Percentiles rank a stretch among this genome's conserved stretches.
Conservation (phyloP, 1,139 yeast genomes). For the Yamadazyma trypodendri region DNA sequence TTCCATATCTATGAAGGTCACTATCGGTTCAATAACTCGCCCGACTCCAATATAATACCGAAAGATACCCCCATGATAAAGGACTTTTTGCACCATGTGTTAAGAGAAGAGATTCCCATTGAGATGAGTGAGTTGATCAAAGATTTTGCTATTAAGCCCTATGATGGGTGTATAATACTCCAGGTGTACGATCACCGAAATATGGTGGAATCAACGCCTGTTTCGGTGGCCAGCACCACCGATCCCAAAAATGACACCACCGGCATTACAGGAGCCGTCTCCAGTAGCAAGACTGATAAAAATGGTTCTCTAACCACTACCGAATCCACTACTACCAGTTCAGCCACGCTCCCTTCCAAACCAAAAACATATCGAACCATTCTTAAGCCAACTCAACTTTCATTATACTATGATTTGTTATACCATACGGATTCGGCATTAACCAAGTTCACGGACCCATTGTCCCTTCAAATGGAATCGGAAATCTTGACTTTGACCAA, state of each 20-base stretch:
- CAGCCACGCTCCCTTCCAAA: conserved; percentile 14
- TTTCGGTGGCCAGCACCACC: conserved; percentile 7
- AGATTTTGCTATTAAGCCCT: conserved; percentile 78
- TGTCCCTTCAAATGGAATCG: conserved; percentile 76
- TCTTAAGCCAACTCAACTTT: conserved; percentile 74
- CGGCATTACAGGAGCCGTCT: not conserved
- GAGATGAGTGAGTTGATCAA: conserved; percentile 85
- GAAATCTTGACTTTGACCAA: conserved; percentile 78
- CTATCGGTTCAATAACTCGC: conserved; percentile 69
- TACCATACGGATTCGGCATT: conserved; percentile 79
- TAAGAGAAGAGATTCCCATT: conserved; percentile 81
- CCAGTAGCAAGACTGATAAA: not conserved
- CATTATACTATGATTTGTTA: conserved; percentile 81
- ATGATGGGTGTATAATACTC: conserved; percentile 85
- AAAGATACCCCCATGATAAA: conserved; percentile 78
- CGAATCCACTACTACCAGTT: not conserved
- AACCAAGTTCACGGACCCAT: conserved; percentile 72
- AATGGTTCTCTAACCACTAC: not conserved
- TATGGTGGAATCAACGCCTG: no score
- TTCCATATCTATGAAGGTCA: conserved; percentile 90
- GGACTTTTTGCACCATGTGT: conserved; percentile 74
- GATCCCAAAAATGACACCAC: not conserved
- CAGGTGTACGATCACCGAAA: conserved; percentile 76
- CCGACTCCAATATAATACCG: conserved; percentile 77
- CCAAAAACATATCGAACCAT: conserved; percentile 78